Percentiles rank a stretch among this genome's conserved stretches.
These are phyloP conservation scores for Xylaria sp. DNA, from an alignment of 2,329 filamentous ascomycete species.

Conservation along the genomic window DNA sequence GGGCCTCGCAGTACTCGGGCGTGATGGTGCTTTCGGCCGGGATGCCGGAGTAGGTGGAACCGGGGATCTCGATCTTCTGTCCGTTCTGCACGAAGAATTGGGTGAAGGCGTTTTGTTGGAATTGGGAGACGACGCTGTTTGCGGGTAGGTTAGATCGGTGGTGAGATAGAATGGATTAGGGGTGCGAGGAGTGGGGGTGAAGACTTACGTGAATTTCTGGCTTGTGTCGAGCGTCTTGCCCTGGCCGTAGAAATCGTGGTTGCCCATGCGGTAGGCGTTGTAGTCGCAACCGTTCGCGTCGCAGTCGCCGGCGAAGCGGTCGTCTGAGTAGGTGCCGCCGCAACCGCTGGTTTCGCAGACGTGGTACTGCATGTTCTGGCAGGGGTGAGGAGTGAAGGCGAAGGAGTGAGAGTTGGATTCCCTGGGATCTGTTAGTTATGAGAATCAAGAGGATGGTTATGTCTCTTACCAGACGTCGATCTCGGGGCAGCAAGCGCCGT, in stretches of 20 bases:
- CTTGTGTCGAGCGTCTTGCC: slow-evolving; percentile 52
- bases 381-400: slow-evolving; percentile 58
- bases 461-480: slow-evolving; percentile 51
- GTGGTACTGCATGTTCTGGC: slow-evolving; percentile 43
- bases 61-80: slow-evolving; percentile 42
- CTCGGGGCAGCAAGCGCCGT: slow-evolving; percentile 53
- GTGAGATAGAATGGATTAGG: no score
- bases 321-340: slow-evolving; percentile 43
- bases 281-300: slow-evolving; percentile 63
- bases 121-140: slow-evolving; percentile 51
- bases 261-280: slow-evolving; percentile 61
- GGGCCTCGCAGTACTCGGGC: slow-evolving; percentile 48
- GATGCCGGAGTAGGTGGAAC: slow-evolving; percentile 29
- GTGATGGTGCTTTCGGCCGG: slow-evolving; percentile 39
- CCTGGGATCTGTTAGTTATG: slow-evolving; percentile 20
- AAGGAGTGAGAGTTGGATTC: slow-evolving; percentile 57
- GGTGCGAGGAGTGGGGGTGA: background rate
- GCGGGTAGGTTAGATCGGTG: slow-evolving; percentile 2
- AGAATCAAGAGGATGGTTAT: background rate
- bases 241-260: slow-evolving; percentile 54
- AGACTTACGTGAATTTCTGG: slow-evolving; percentile 46
- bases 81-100: slow-evolving; percentile 57
- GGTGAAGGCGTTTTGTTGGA: slow-evolving; percentile 42
- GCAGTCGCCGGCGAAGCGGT: slow-evolving; percentile 55
- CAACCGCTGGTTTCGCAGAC: slow-evolving; percentile 44